Evolutionary conservation across 2,329 filamentous ascomycete genomes (phyloP).

Genomic region (Epichloe scottii): DNA sequence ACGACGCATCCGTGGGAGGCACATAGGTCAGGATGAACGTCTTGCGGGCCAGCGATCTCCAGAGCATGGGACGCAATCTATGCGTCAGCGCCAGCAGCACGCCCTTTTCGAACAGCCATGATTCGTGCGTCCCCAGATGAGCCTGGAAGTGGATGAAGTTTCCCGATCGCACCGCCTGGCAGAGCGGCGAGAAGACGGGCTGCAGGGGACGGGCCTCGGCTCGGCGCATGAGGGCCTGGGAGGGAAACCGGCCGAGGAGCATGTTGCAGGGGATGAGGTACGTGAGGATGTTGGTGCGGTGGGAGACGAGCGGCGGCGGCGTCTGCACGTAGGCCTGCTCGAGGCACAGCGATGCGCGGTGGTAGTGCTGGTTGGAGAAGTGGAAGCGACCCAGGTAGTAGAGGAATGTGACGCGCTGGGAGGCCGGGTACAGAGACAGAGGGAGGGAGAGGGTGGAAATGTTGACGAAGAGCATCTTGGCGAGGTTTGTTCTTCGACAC

Average conservation of each 20-base stretch:
- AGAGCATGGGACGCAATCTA: slow-evolving; percentile 68
- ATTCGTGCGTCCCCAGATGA: slow-evolving; percentile 49
- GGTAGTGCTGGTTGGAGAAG: slow-evolving; percentile 74
- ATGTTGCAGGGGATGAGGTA: slow-evolving; percentile 77
- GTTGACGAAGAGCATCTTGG: slow-evolving; percentile 80
- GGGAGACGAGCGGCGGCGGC: slow-evolving; percentile 47
- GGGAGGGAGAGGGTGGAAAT: slow-evolving; percentile 76
- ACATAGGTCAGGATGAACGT: slow-evolving; percentile 68
- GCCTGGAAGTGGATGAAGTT: slow-evolving; percentile 63
- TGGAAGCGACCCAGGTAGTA: slow-evolving; percentile 90
- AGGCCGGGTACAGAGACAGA: slow-evolving; percentile 67
- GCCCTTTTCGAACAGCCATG: slow-evolving; percentile 66
- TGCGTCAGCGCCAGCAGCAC: slow-evolving; percentile 65
- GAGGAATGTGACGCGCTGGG: slow-evolving; percentile 81
- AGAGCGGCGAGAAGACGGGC: slow-evolving; percentile 61
- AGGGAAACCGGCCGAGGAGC: slow-evolving; percentile 74
- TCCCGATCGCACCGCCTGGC: slow-evolving; percentile 57
- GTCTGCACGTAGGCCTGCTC: slow-evolving; percentile 69
- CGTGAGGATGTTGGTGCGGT: slow-evolving; percentile 68
- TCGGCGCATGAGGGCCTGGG: slow-evolving; percentile 48
- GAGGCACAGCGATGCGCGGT: slow-evolving; percentile 60
- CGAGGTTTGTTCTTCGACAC: slow-evolving; percentile 72
- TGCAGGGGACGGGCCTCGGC: slow-evolving; percentile 49
- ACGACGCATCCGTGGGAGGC: slow-evolving; percentile 42
- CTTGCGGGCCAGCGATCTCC: slow-evolving; percentile 68